Conservation (phyloP, 495 filamentous ascomycete species). For the Halenospora varia region DNA sequence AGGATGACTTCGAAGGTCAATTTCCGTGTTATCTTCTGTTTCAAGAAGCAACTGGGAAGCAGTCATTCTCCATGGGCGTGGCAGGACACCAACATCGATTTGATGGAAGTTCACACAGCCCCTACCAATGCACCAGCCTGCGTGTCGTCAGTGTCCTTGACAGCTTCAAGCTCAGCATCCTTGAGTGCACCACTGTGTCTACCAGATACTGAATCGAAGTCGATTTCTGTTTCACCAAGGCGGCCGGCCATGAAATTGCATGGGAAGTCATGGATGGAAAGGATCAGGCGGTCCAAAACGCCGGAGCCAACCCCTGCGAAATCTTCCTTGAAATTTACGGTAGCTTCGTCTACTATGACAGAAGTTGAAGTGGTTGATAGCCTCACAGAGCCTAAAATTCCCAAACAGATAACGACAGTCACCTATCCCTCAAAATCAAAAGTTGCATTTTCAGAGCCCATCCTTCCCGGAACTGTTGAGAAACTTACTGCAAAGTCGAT, state of each 20-base stretch:
- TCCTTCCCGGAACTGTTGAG: neutral
- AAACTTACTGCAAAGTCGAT: neutral
- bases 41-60: constrained; percentile 2
- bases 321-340: neutral
- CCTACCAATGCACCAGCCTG: neutral
- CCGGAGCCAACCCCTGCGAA: neutral
- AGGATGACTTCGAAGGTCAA: constrained; percentile 9
- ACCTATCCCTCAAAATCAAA: neutral
- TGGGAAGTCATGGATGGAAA: neutral
- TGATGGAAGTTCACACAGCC: constrained; percentile 6
- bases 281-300: neutral
- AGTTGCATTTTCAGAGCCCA: neutral
- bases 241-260: neutral
- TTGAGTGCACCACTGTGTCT: no score
- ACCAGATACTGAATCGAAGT: no score
- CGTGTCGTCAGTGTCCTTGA: neutral
- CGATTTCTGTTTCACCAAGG: neutral
- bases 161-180: neutral
- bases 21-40: constrained; percentile 24
- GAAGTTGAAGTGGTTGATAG: no score
- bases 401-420: neutral
- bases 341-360: no score
- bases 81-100: constrained; percentile 25
- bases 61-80: constrained; percentile 13
- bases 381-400: no score